Conservation (phyloP, 2,329 filamentous ascomycete species). For the Dendrostoma leiphaemia region DNA sequence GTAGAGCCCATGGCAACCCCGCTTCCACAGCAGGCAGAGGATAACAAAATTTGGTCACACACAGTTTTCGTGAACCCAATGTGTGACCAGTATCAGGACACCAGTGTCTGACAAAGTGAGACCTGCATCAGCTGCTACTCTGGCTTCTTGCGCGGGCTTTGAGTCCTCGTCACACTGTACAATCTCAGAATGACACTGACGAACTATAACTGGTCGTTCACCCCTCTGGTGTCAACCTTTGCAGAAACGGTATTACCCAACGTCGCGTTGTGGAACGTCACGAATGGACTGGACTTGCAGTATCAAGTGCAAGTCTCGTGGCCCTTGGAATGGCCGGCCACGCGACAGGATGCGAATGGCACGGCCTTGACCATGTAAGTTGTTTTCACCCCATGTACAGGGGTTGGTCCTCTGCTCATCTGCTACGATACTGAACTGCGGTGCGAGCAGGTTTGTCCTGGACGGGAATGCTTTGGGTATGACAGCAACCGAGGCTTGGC, state of each 20-base stretch:
- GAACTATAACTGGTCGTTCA: slow-evolving; percentile 24
- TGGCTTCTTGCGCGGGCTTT: too few relatives aligned
- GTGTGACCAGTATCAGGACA: too few relatives aligned
- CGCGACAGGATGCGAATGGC: slow-evolving; percentile 4
- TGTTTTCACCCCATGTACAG: background rate
- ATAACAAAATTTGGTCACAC: too few relatives aligned
- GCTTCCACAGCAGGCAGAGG: too few relatives aligned
- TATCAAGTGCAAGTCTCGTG: slow-evolving; percentile 20
- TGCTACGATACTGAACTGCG: background rate
- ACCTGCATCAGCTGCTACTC: too few relatives aligned
- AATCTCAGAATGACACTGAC: slow-evolving; percentile 3
- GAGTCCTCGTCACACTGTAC: background rate
- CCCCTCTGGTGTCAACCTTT: slow-evolving; percentile 14
- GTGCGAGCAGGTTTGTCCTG: slow-evolving; percentile 23
- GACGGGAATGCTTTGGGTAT: slow-evolving; percentile 27
- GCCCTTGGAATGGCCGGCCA: slow-evolving; percentile 18
- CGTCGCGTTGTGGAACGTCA: slow-evolving; percentile 19
- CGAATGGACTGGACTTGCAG: slow-evolving; percentile 15
- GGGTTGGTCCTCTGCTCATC: background rate
- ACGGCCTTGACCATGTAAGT: slow-evolving; percentile 7
- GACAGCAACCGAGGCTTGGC: slow-evolving; percentile 26
- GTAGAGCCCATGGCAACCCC: background rate
- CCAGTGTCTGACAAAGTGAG: too few relatives aligned
- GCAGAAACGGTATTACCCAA: slow-evolving; percentile 17
- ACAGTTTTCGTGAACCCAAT: too few relatives aligned